A percentile compares a stretch with the other conserved stretches of the same genome.
These are phyloP conservation scores for Penicilliopsis zonata DNA, from an alignment of 495 filamentous ascomycete species.

Conservation along the genomic window DNA sequence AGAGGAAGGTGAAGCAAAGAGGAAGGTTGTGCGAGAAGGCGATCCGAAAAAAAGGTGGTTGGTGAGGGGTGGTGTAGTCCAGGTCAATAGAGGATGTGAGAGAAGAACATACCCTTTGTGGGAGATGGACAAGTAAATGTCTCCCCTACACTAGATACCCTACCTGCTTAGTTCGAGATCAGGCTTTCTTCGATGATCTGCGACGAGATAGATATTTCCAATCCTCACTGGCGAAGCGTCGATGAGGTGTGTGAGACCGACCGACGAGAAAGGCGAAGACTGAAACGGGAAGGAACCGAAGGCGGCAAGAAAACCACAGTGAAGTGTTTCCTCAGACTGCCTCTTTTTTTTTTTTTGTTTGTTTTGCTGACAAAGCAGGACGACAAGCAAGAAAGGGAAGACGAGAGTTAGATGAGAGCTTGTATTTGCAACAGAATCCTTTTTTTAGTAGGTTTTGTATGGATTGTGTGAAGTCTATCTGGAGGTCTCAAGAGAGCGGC, in stretches of 20 bases:
- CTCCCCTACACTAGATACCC: slow-evolving; percentile 67
- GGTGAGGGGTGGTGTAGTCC: too few relatives aligned
- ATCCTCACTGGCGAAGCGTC: not conserved
- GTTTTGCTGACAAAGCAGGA: slow-evolving; percentile 4
- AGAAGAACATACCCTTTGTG: slow-evolving; percentile 52
- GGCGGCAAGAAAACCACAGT: slow-evolving; percentile 28
- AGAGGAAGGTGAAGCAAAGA: slow-evolving; percentile 1
- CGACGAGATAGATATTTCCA: slow-evolving; percentile 5
- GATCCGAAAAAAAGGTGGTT: too few relatives aligned
- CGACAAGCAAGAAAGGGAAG: slow-evolving; percentile 1
- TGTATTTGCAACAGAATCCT: slow-evolving; percentile 1
- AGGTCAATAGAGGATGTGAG: not conserved
- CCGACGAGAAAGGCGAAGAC: slow-evolving; percentile 4
- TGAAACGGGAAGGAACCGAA: slow-evolving; percentile 4
- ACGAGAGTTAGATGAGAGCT: not conserved
- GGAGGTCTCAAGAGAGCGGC: slow-evolving; percentile 13
- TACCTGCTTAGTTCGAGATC: slow-evolving; percentile 6
- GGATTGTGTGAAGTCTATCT: slow-evolving; percentile 27
- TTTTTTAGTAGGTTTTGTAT: slow-evolving; percentile 12
- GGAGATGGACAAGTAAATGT: slow-evolving; percentile 99
- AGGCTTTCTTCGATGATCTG: slow-evolving; percentile 3
- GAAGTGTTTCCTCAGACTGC: slow-evolving; percentile 29
- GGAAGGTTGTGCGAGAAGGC: too few relatives aligned
- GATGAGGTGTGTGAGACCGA: slow-evolving; percentile 1
- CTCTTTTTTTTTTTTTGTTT: slow-evolving; percentile 8